Evolutionary conservation across 2,329 filamentous ascomycete genomes (phyloP).

Genomic region (Coleophoma cylindrospora): DNA sequence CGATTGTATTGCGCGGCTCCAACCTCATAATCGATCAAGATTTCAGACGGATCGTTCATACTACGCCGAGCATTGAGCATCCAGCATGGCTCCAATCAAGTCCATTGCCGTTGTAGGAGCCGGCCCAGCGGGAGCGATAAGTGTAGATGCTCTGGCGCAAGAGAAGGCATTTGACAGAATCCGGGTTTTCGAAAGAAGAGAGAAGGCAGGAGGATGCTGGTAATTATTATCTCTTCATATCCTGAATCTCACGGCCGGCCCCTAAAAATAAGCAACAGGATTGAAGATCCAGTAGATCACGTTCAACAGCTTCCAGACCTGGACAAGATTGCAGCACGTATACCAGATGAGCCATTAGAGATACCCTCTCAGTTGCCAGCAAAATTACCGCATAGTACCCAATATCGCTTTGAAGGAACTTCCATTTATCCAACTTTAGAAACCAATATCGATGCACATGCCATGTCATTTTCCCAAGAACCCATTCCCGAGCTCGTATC

Average conservation of each 20-base stretch:
- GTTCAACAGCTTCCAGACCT: slow-evolving; percentile 36
- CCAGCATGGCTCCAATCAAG: slow-evolving; percentile 18
- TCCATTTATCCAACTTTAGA: slow-evolving; percentile 60
- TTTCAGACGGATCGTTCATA: too few relatives aligned
- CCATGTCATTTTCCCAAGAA: slow-evolving; percentile 58
- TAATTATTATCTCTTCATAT: slow-evolving; percentile 26
- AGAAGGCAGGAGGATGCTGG: slow-evolving; percentile 57
- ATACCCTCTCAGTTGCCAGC: slow-evolving; percentile 44
- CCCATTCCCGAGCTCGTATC: slow-evolving; percentile 40
- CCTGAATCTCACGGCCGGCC: background rate
- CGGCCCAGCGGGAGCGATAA: slow-evolving; percentile 54
- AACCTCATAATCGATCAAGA: too few relatives aligned
- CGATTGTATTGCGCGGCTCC: too few relatives aligned
- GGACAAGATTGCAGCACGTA: slow-evolving; percentile 39
- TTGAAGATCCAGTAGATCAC: slow-evolving; percentile 32
- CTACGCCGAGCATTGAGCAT: too few relatives aligned
- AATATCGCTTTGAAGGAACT: slow-evolving; percentile 49
- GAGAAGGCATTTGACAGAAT: slow-evolving; percentile 55
- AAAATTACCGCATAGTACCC: slow-evolving; percentile 32
- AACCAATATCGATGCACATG: slow-evolving; percentile 54
- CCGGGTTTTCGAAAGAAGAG: slow-evolving; percentile 56
- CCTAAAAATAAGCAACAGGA: slow-evolving; percentile 27
- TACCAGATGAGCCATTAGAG: slow-evolving; percentile 41
- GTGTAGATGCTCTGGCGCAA: slow-evolving; percentile 53
- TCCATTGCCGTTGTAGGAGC: slow-evolving; percentile 56